phyloP scores from a whole-genome alignment of 805 yeast species.

The Barnettozyma wickerhamii region DNA sequence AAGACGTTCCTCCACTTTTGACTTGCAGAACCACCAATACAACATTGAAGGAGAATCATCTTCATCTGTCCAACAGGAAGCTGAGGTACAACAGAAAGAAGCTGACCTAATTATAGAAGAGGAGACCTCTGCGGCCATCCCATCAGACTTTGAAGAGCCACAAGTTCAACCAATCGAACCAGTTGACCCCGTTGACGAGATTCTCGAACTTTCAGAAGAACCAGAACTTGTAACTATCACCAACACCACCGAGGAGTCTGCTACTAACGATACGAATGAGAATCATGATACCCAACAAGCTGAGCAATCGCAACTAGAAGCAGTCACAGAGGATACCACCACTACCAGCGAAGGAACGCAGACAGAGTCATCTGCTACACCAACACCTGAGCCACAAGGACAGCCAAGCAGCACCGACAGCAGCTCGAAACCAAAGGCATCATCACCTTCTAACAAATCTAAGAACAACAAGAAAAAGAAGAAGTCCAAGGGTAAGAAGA shows the following conservation, averaged over 20 bases:
- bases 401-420: not conserved
- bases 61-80: not conserved
- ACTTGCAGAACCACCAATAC: slow-evolving; percentile 26
- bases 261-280: not conserved
- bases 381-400: not conserved
- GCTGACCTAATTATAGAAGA: too few relatives aligned
- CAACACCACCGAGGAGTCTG: not conserved
- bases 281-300: not conserved
- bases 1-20: slow-evolving; percentile 30
- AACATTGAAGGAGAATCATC: not conserved
- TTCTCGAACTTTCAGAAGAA: not conserved
- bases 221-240: not conserved
- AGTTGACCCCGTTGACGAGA: slow-evolving; percentile 3
- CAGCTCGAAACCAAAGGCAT: not conserved
- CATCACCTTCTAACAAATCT: not conserved
- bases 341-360: not conserved
- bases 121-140: too few relatives aligned
- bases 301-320: not conserved
- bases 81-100: not conserved
- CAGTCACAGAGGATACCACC: not conserved
- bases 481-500: slow-evolving; percentile 6
- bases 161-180: slow-evolving; percentile 2
- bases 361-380: not conserved
- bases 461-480: slow-evolving; percentile 6
- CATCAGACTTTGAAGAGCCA: not conserved